Evolutionary conservation across 257 asterid genomes (phyloP).

Genomic region (Solanum chilense): DNA sequence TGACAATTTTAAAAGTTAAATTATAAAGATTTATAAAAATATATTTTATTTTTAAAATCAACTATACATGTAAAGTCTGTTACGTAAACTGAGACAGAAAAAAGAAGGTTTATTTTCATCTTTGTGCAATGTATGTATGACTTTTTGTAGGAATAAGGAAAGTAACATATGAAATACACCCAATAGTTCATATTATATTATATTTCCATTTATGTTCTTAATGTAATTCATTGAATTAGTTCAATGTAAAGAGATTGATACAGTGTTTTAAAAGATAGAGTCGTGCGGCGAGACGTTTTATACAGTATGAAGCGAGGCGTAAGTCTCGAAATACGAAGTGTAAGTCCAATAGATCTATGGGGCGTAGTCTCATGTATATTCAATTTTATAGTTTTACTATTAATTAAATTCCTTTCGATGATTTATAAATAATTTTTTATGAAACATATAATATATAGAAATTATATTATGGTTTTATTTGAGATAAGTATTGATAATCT

Average conservation of each 20-base stretch:
- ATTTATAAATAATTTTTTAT: too few species aligned
- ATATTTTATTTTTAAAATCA: fast-evolving
- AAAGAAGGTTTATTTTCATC: neutral
- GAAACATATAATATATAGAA: too few species aligned
- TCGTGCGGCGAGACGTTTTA: fast-evolving
- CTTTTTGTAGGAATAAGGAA: neutral
- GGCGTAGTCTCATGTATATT: too few species aligned
- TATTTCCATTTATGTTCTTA: neutral
- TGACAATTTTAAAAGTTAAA: neutral
- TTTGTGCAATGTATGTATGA: neutral
- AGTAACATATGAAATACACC: neutral
- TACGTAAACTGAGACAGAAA: fast-evolving
- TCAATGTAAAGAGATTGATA: neutral
- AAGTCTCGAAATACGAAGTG: fast-evolving
- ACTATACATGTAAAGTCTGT: too few species aligned
- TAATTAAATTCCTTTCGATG: too few species aligned
- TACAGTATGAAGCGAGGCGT: too few species aligned
- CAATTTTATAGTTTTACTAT: too few species aligned
- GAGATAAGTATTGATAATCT: too few species aligned
- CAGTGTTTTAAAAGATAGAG: too few species aligned
- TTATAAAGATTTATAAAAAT: too few species aligned
- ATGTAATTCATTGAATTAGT: neutral
- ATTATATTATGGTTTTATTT: too few species aligned
- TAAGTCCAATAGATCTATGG: too few species aligned
- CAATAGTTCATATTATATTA: neutral